Evolutionary conservation across 192 early-diverging fungal species (phyloP).

Genomic region (Coemansia furcata): DNA sequence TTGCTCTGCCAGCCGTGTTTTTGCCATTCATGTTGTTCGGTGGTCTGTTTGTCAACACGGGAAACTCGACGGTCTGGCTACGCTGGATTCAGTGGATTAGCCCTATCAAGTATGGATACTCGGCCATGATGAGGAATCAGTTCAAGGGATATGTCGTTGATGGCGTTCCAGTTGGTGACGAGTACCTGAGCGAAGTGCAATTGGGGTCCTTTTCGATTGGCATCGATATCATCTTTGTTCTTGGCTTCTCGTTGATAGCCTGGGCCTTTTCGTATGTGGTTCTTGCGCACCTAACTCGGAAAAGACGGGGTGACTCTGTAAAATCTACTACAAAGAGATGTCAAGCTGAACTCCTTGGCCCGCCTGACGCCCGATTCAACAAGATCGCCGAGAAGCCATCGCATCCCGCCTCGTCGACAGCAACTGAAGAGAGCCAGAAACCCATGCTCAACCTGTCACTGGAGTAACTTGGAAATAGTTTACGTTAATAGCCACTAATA

Average conservation of each 20-base stretch:
- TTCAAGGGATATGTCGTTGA: slow-evolving; percentile 38
- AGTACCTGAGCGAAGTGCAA: slow-evolving; percentile 20
- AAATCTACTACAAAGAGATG: background rate
- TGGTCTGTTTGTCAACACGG: slow-evolving; percentile 61
- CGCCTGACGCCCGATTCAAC: slow-evolving; percentile 30
- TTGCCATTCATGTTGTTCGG: slow-evolving; percentile 58
- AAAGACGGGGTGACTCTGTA: background rate
- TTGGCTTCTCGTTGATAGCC: slow-evolving; percentile 18
- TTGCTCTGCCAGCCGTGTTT: slow-evolving; percentile 50
- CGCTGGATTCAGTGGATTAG: slow-evolving; percentile 54
- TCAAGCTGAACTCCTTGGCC: slow-evolving; percentile 17
- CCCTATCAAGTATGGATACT: slow-evolving; percentile 62
- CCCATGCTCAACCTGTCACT: background rate
- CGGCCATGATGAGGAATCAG: slow-evolving; percentile 53
- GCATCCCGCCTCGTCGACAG: background rate
- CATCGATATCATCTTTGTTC: slow-evolving; percentile 37
- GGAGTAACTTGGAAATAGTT: background rate
- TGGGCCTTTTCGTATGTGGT: slow-evolving; percentile 31
- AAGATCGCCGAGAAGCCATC: background rate
- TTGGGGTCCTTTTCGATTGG: slow-evolving; percentile 44
- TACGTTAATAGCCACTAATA: background rate
- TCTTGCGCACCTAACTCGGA: slow-evolving; percentile 21
- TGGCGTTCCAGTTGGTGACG: slow-evolving; percentile 39
- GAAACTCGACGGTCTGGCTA: slow-evolving; percentile 57
- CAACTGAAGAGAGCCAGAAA: background rate